Conservation (phyloP, 495 filamentous ascomycete genomes). For the Penicillium silybi region DNA sequence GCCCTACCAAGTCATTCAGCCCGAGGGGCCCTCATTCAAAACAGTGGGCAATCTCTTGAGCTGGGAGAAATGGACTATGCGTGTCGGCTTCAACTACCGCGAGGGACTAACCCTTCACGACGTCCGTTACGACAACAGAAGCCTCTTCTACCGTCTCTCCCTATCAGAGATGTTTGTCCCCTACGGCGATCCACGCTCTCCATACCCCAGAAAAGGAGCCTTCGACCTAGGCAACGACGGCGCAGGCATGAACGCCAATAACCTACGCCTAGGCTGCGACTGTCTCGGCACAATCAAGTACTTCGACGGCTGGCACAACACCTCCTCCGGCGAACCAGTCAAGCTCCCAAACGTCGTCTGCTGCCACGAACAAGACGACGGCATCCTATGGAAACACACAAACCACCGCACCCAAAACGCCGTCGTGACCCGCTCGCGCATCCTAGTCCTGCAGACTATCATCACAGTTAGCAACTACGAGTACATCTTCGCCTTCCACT, state of each 20-base stretch:
- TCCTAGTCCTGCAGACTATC: constrained; percentile 66
- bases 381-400: constrained; percentile 67
- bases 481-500: constrained; percentile 80
- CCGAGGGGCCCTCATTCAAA: constrained; percentile 69
- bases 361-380: constrained; percentile 64
- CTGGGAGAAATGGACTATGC: constrained; percentile 68
- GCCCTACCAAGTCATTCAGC: constrained; percentile 71
- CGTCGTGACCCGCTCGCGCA: constrained; percentile 51
- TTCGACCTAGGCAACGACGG: constrained; percentile 70
- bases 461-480: constrained; percentile 82
- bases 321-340: constrained; percentile 46
- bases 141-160: constrained; percentile 65
- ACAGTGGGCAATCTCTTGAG: constrained; percentile 36
- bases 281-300: constrained; percentile 65
- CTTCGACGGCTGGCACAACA: constrained; percentile 53
- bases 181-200: constrained; percentile 56
- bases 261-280: constrained; percentile 55
- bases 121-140: constrained; percentile 62
- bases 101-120: constrained; percentile 63
- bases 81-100: constrained; percentile 60
- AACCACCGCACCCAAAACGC: constrained; percentile 61
- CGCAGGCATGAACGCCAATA: constrained; percentile 64
- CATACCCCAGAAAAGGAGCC: constrained; percentile 62
- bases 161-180: constrained; percentile 77
- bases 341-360: constrained; percentile 57